These are phyloP conservation scores for Acanthamoeba triangularis DNA, from an alignment of 208 protist species.

Conservation along the genomic window DNA sequence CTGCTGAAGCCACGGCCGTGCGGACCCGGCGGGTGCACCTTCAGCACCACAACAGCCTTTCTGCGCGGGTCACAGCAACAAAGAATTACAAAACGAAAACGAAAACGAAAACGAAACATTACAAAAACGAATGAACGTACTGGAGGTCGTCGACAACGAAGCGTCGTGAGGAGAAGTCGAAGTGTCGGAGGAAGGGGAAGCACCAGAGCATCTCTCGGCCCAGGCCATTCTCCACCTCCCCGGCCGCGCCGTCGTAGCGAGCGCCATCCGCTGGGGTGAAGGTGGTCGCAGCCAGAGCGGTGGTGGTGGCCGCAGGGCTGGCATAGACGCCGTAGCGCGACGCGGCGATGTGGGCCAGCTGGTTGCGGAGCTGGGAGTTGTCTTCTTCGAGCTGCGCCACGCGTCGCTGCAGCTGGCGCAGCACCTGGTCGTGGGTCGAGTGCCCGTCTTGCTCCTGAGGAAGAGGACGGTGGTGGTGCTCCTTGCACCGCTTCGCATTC, in stretches of 20 bases:
- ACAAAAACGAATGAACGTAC: background rate
- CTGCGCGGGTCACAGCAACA: background rate
- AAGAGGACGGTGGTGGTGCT: no score
- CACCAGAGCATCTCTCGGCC: background rate
- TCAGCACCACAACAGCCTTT: background rate
- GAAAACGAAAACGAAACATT: no score
- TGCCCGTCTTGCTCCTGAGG: no score
- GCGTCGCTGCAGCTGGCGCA: background rate
- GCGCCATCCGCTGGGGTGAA: background rate
- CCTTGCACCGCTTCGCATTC: background rate
- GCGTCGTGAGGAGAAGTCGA: background rate
- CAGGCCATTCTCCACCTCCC: background rate
- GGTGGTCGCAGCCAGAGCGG: background rate
- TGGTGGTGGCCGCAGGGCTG: background rate
- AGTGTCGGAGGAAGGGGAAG: background rate
- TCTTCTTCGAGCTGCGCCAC: background rate
- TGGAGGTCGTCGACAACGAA: slow-evolving; percentile 4
- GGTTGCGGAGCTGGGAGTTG: background rate
- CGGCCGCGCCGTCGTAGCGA: background rate
- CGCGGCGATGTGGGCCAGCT: slow-evolving; percentile 13
- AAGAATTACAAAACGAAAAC: no score
- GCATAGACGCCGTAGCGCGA: background rate
- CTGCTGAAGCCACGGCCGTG: background rate
- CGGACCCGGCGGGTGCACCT: background rate
- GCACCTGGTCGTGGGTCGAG: no score